Evolutionary conservation across 78 protist species (phyloP).

Genomic region (Polysphondylium violaceum): DNA sequence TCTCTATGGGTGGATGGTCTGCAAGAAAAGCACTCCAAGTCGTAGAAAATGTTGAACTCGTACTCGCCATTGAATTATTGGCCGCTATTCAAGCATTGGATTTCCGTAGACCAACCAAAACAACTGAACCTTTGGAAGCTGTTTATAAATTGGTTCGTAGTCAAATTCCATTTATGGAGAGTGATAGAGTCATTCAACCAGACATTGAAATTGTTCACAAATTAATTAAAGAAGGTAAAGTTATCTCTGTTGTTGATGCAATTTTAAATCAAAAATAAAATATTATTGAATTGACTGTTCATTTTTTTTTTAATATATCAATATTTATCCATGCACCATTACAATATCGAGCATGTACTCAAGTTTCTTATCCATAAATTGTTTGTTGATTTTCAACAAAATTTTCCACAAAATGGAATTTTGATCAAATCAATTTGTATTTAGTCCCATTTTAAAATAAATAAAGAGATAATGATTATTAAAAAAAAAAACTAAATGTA

Average conservation of each 20-base stretch:
- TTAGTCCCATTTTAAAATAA: too few relatives aligned
- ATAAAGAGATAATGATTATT: too few relatives aligned
- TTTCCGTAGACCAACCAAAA: constrained; percentile 75
- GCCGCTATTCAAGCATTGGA: constrained; percentile 90
- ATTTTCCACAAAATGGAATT: too few relatives aligned
- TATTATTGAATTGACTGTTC: too few relatives aligned
- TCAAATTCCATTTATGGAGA: constrained; percentile 80
- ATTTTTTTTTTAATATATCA: too few relatives aligned
- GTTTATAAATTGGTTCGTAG: constrained; percentile 85
- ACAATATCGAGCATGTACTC: too few relatives aligned
- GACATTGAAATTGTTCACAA: constrained; percentile 83
- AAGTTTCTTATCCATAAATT: too few relatives aligned
- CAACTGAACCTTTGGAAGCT: constrained; percentile 82
- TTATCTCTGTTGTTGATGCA: constrained; percentile 25
- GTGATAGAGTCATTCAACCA: constrained; percentile 83
- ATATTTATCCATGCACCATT: too few relatives aligned
- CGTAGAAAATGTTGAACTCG: constrained; percentile 86
- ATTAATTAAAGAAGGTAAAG: constrained; percentile 65
- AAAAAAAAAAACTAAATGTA: too few relatives aligned
- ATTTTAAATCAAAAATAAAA: constrained; percentile 6
- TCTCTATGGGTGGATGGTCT: constrained; percentile 92
- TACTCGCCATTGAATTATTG: constrained; percentile 94
- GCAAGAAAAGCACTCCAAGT: constrained; percentile 88
- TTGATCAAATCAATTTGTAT: too few relatives aligned
- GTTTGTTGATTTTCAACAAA: too few relatives aligned